Conservation (phyloP, 2,329 filamentous ascomycete genomes). For the Cyphellophora europaea region DNA sequence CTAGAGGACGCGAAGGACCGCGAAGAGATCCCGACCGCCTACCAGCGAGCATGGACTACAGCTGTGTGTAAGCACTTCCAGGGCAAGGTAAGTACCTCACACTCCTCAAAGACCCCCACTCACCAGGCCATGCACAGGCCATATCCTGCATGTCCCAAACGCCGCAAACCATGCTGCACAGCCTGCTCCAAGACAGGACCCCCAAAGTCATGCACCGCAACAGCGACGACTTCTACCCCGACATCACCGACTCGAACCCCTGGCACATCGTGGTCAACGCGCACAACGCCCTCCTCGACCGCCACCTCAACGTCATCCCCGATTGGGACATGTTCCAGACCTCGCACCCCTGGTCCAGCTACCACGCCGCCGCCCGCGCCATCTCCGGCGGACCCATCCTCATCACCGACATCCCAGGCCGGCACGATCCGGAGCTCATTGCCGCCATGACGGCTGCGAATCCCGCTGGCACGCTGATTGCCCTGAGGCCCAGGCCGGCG, state of each 20-base stretch:
- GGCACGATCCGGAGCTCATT: constrained; percentile 67
- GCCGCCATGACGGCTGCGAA: constrained; percentile 69
- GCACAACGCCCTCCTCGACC: constrained; percentile 71
- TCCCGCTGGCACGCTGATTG: constrained; percentile 62
- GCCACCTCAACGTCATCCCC: constrained; percentile 75
- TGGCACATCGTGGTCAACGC: constrained; percentile 96
- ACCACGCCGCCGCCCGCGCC: constrained; percentile 81
- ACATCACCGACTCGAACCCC: constrained; percentile 66
- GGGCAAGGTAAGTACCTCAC: background rate
- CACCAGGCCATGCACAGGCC: constrained; percentile 44
- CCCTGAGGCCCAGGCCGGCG: constrained; percentile 69
- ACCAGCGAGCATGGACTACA: constrained; percentile 76
- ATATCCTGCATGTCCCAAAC: constrained; percentile 93
- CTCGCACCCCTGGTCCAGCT: constrained; percentile 58
- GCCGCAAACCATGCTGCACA: constrained; percentile 78
- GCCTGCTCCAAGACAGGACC: constrained; percentile 60
- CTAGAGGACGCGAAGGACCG: constrained; percentile 60
- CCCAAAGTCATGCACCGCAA: constrained; percentile 69
- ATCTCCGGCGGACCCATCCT: constrained; percentile 85
- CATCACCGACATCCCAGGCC: constrained; percentile 78
- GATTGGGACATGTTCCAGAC: constrained; percentile 73
- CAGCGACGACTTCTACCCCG: constrained; percentile 80
- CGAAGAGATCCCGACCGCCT: constrained; percentile 58
- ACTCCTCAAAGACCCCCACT: too few species aligned
- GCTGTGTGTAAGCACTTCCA: constrained; percentile 68